Percentiles rank a stretch among this genome's conserved stretches.
These are phyloP conservation scores for Kwoniella pini DNA, from an alignment of 768 basidiomycete species.

Conservation along the genomic window DNA sequence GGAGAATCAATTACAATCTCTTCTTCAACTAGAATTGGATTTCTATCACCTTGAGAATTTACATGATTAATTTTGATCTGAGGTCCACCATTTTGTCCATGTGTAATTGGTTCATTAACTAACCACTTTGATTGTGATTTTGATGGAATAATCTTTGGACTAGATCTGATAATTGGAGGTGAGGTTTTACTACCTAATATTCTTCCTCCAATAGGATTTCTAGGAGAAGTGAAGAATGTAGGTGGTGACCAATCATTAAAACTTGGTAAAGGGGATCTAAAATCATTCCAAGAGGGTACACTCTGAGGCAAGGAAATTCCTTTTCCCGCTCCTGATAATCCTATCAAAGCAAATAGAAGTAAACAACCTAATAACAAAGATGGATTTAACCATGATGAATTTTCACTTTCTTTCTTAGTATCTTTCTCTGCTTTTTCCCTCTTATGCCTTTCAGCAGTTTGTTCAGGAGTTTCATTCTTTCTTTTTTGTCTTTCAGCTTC, in stretches of 20 bases:
- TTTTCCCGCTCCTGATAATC: neutral
- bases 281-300: neutral
- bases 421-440: no score
- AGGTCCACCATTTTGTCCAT: neutral
- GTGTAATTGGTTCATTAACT: constrained; percentile 11
- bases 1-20: neutral
- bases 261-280: no score
- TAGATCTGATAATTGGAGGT: neutral
- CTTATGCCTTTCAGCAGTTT: neutral
- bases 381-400: constrained; percentile 7
- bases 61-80: constrained; percentile 22
- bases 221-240: neutral
- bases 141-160: constrained; percentile 9
- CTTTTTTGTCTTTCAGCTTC: constrained; percentile 6
- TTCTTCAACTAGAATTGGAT: constrained; percentile 7
- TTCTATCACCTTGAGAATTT: constrained; percentile 10
- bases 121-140: neutral
- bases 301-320: neutral
- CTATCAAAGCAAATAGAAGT: constrained; percentile 19
- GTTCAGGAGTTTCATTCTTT: neutral
- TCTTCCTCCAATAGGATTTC: constrained; percentile 5
- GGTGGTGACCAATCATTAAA: constrained; percentile 4
- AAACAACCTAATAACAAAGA: constrained; percentile 20
- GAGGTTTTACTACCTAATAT: neutral
- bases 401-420: no score